These are phyloP conservation scores for Acidomyces sp. DNA, from an alignment of 495 filamentous ascomycete species.

Conservation along the genomic window DNA sequence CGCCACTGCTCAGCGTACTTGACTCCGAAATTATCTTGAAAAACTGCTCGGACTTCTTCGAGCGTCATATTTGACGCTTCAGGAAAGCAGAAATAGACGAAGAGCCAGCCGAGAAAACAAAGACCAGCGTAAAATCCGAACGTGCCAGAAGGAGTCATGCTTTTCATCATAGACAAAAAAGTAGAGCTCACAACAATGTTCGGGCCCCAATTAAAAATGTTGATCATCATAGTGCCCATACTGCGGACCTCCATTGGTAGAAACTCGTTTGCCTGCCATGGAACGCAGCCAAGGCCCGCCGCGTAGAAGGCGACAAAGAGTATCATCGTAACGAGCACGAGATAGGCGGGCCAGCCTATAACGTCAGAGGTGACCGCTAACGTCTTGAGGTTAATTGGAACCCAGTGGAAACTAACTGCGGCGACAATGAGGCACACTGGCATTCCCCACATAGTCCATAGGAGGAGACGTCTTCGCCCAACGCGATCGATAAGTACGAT, in stretches of 20 bases:
- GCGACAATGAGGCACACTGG: slow-evolving; percentile 52
- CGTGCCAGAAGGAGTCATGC: slow-evolving; percentile 58
- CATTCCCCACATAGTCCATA: slow-evolving; percentile 82
- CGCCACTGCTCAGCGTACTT: background rate
- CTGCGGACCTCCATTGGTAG: slow-evolving; percentile 75
- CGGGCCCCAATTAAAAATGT: slow-evolving; percentile 75
- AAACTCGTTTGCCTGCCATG: slow-evolving; percentile 88
- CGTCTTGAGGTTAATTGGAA: slow-evolving; percentile 24
- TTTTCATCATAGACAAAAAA: slow-evolving; percentile 76
- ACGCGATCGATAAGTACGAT: slow-evolving; percentile 68
- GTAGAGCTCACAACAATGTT: slow-evolving; percentile 83
- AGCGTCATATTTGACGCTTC: background rate
- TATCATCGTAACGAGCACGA: slow-evolving; percentile 54
- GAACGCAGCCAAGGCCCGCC: slow-evolving; percentile 77
- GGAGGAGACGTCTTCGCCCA: slow-evolving; percentile 66
- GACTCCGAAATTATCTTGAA: background rate
- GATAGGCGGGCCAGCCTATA: slow-evolving; percentile 31
- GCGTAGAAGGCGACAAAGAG: slow-evolving; percentile 80
- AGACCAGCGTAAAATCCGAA: slow-evolving; percentile 51
- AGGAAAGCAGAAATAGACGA: background rate
- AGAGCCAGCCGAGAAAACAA: background rate
- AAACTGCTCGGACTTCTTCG: background rate
- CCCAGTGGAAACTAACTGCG: slow-evolving; percentile 48
- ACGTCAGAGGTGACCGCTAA: background rate
- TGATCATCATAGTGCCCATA: slow-evolving; percentile 68